Conservation (phyloP, 2,329 filamentous ascomycete species). For the Sarocladium strictum region DNA sequence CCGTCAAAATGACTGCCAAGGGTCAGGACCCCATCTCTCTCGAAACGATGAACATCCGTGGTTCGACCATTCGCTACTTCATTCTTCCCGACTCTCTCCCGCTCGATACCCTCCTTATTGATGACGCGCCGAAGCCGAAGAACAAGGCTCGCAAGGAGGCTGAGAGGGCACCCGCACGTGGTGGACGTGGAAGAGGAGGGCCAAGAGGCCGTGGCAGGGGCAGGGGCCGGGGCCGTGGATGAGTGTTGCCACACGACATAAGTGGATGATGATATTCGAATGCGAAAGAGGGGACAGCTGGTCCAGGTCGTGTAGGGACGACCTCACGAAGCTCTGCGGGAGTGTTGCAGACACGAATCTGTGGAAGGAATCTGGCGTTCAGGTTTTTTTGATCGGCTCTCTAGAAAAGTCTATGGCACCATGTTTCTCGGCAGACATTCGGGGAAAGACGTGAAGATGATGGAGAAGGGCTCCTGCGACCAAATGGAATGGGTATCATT, state of each 20-base stretch:
- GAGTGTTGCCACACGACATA: too few relatives aligned
- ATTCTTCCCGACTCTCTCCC: conserved; percentile 95
- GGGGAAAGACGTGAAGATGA: not conserved
- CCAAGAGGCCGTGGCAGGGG: conserved; percentile 47
- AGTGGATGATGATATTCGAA: too few relatives aligned
- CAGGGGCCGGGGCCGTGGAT: conserved; percentile 42
- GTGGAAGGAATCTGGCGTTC: conserved; percentile 24
- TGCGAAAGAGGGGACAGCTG: too few relatives aligned
- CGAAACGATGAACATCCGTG: conserved; percentile 94
- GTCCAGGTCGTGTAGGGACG: conserved; percentile 12
- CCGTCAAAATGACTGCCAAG: conserved; percentile 92
- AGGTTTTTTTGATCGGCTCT: conserved; percentile 21
- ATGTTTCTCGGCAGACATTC: not conserved
- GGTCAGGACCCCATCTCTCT: conserved; percentile 82
- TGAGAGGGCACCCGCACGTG: conserved; percentile 44
- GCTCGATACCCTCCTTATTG: conserved; percentile 89
- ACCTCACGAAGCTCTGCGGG: not conserved
- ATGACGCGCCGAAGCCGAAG: conserved; percentile 97
- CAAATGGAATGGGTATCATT: not conserved
- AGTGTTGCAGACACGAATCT: not conserved
- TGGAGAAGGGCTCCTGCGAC: not conserved
- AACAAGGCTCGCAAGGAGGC: conserved; percentile 98
- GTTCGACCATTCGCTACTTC: conserved; percentile 92
- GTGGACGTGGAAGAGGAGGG: conserved; percentile 43
- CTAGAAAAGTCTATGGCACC: conserved; percentile 5